Evolutionary conservation across 1,284 basidiomycete genomes (phyloP), one percentile per base, ranked within the genome.

Genomic region (Ustilago lituana): DNA sequence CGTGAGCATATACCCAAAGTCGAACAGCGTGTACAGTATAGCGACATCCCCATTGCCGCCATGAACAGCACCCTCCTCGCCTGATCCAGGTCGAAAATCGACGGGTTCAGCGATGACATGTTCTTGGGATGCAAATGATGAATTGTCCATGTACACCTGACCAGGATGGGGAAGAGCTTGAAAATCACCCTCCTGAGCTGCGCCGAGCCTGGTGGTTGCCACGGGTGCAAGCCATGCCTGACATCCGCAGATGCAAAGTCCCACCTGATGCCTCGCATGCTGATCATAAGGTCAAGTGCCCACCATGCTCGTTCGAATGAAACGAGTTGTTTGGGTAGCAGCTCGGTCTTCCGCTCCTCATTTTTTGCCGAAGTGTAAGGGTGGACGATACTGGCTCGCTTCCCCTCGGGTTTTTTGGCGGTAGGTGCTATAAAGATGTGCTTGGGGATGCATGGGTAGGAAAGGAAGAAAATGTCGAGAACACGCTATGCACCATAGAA

Each of bases 261-360:
- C 72, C 72, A 74, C 5, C 72, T 68, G 37, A 74, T 66, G 8
- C 72, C 72, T 20, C 72, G 57, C 72, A 74, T 74, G 53, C 63
- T 63, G 45, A 74, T 74, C 67, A 74, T 63, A 12, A 74, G 51
- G 19, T 74, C 72, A 3, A 74, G 50, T 27, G 72, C 62, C 67
- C 68, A 74, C 72, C 72, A 74, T 12, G 55, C 65, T 5, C 65
- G 41, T 11, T 59, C 65, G 20, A 68, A 68, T 27, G 59, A 58
- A 10, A 63, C 6, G 32, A 68, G 37, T 39, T 44, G 40, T 24
- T 55, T 62, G 22, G 65, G 65, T 1, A 63, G 52, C 4, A 60
- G 51, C 39, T 68, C 65, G n/a, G 55, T 62, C 52, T 68, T 59
- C 65, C 65, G 63, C 12, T 53, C 52, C 23, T 68, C 59, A 46